phyloP scores from a whole-genome alignment of 148 eudicot genomes.

The Spergularia bocconei region DNA sequence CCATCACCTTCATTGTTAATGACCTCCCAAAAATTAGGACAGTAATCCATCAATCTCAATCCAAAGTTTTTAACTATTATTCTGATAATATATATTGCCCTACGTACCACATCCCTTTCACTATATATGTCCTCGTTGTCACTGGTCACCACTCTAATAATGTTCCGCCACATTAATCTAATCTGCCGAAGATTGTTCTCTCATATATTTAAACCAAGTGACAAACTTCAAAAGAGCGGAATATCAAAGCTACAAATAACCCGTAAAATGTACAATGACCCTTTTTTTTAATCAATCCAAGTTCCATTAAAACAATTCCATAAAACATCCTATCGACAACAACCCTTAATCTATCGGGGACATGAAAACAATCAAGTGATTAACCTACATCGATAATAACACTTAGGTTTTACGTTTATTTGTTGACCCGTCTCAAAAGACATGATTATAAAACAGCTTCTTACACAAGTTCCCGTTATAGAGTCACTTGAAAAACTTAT shows the following conservation, averaged over 20 bases:
- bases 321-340: too few relatives aligned
- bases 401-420: too few relatives aligned
- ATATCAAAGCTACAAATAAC: too few relatives aligned
- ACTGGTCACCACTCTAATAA: constrained; percentile 21
- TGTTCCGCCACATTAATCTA: background rate
- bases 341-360: too few relatives aligned
- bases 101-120: constrained; percentile 23
- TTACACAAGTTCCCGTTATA: too few relatives aligned
- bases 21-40: constrained; percentile 22
- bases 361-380: too few relatives aligned
- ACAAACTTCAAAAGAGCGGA: background rate
- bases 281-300: too few relatives aligned
- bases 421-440: too few relatives aligned
- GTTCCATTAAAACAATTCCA: too few relatives aligned
- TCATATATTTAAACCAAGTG: background rate
- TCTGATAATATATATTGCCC: background rate
- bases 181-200: background rate
- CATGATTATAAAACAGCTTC: too few relatives aligned
- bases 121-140: constrained; percentile 20
- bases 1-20: background rate
- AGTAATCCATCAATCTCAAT: constrained; percentile 8
- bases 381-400: too few relatives aligned
- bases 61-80: background rate
- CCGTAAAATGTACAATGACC: too few relatives aligned
- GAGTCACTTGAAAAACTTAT: background rate